A percentile compares a stretch with the other conserved stretches of the same genome.
phyloP scores from a whole-genome alignment of 2,329 filamentous ascomycete genomes.

The Colletotrichum neosansevieriae region DNA sequence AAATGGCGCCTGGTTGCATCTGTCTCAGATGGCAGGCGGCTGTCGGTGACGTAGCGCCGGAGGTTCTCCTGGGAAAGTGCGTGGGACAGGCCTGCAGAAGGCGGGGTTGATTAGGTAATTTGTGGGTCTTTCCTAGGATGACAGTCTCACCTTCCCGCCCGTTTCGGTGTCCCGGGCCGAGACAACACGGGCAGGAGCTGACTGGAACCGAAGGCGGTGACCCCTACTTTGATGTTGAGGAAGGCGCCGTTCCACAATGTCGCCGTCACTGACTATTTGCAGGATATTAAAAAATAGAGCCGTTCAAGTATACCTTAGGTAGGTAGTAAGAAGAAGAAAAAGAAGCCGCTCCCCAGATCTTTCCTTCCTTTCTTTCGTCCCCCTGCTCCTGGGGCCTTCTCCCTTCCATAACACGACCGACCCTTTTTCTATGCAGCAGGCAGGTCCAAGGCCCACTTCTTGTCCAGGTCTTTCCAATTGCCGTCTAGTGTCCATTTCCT shows the following conservation, averaged over 20 bases:
- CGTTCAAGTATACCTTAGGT: no score
- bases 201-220: conserved; percentile 10
- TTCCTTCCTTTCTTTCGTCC: no score
- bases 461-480: conserved; percentile 28
- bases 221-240: background rate
- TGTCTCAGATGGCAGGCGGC: conserved; percentile 13
- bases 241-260: conserved; percentile 1
- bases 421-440: background rate
- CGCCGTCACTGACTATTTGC: background rate
- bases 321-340: background rate
- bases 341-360: no score
- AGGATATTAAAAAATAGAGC: background rate
- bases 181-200: background rate
- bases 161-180: background rate
- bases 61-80: conserved; percentile 18
- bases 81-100: conserved; percentile 6
- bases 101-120: conserved; percentile 35
- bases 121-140: no score
- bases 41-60: conserved; percentile 11
- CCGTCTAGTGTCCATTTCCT: background rate
- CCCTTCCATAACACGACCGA: no score
- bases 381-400: background rate
- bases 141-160: conserved; percentile 1
- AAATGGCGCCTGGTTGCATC: background rate
- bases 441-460: background rate